Conservation (phyloP, 2,329 filamentous ascomycete genomes). For the Nannizziopsis barbatae region DNA sequence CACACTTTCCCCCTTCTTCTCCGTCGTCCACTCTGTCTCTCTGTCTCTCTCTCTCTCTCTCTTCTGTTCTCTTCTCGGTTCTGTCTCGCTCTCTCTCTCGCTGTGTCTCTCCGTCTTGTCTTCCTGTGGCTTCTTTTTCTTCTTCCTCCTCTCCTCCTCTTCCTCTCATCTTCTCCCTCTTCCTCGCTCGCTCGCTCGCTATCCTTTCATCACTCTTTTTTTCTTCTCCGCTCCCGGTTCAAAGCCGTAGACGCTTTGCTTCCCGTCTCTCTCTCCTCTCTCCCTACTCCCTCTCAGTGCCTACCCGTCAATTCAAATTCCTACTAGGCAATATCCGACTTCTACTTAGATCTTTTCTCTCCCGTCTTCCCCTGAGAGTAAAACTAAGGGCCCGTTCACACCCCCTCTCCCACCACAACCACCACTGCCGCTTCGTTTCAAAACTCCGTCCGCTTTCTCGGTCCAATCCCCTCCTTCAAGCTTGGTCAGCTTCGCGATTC, state of each 20-base stretch:
- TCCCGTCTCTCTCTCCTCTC: constrained; percentile 11
- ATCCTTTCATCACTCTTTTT: constrained; percentile 6
- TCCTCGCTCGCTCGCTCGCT: constrained; percentile 10
- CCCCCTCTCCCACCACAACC: background rate
- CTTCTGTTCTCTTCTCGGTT: too few relatives aligned
- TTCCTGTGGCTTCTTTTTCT: too few relatives aligned
- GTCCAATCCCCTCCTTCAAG: background rate
- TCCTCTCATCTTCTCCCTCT: background rate
- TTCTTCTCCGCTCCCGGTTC: constrained; percentile 8
- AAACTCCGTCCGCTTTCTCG: too few relatives aligned
- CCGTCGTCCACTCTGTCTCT: background rate
- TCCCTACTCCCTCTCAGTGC: constrained; percentile 9
- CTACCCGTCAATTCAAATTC: background rate
- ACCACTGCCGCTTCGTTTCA: background rate
- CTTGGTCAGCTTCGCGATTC: background rate
- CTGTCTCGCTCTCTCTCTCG: constrained; percentile 9
- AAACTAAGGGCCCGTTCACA: background rate
- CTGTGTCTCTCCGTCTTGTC: too few relatives aligned
- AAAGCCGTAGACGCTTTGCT: constrained; percentile 3
- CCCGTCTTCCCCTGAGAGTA: background rate
- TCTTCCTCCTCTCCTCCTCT: background rate
- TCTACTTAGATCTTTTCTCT: background rate
- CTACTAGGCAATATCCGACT: background rate
- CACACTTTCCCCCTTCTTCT: too few relatives aligned
- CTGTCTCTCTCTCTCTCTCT: background rate